Percentiles rank a stretch among this genome's conserved stretches.
These are phyloP conservation scores for Pythium angustatum DNA, from an alignment of 352 stramenopile species.

Conservation along the genomic window DNA sequence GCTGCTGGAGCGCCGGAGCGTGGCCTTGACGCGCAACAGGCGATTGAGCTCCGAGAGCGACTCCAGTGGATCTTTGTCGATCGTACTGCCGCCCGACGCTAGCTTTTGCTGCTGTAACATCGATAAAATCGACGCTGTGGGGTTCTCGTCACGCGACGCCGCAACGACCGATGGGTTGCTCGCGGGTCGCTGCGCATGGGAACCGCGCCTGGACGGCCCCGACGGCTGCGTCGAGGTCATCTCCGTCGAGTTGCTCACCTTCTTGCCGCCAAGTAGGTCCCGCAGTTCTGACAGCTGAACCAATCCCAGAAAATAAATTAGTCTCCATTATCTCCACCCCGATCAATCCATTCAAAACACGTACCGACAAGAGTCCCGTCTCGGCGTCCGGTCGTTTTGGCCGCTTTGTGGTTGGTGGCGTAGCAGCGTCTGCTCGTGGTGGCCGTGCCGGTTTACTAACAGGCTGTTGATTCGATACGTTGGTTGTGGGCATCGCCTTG, in stretches of 20 bases:
- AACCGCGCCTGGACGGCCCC: neutral
- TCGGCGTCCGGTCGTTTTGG: slow-evolving; percentile 23
- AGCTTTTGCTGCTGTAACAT: slow-evolving; percentile 29
- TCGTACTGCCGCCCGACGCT: slow-evolving; percentile 13
- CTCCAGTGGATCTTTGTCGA: slow-evolving; percentile 45
- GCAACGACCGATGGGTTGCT: no score
- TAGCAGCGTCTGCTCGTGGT: neutral
- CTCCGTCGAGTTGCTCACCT: slow-evolving; percentile 11
- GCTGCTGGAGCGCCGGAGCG: slow-evolving; percentile 34
- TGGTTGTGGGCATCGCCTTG: neutral
- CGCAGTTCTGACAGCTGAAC: slow-evolving; percentile 47
- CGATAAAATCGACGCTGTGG: slow-evolving; percentile 26
- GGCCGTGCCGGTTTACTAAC: neutral
- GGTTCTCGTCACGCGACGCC: slow-evolving; percentile 18
- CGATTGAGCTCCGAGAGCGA: slow-evolving; percentile 60
- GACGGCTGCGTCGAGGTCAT: neutral
- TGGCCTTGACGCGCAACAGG: slow-evolving; percentile 55
- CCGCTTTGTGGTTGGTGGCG: neutral
- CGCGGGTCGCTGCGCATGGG: neutral
- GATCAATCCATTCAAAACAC: neutral
- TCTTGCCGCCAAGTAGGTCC: slow-evolving; percentile 41
- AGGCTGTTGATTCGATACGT: slow-evolving; percentile 13
- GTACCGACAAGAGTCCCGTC: slow-evolving; percentile 48
- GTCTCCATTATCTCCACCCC: no score
- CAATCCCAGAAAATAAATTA: slow-evolving; percentile 19